Evolutionary conservation across 2,329 filamentous ascomycete species (phyloP).

Genomic region (Neofusicoccum cordaticola): DNA sequence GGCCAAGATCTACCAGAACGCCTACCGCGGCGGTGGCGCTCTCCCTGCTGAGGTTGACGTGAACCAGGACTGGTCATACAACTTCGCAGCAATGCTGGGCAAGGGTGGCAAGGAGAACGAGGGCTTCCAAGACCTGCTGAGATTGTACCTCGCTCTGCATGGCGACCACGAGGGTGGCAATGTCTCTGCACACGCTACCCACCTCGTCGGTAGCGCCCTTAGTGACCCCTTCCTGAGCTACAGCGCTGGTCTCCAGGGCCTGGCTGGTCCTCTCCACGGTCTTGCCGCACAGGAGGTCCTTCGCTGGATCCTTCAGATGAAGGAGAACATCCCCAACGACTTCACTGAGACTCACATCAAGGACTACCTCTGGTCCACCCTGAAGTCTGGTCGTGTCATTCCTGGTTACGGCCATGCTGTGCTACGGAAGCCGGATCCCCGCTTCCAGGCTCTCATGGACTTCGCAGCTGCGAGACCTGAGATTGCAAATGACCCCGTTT

Average conservation of each 20-base stretch:
- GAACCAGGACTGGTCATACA: constrained; percentile 95
- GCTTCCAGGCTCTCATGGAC: constrained; percentile 95
- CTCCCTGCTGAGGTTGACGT: constrained; percentile 74
- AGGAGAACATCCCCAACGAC: constrained; percentile 73
- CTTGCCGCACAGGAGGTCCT: constrained; percentile 96
- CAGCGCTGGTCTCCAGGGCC: constrained; percentile 89
- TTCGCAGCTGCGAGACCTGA: constrained; percentile 83
- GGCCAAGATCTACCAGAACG: constrained; percentile 95
- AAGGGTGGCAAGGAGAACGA: constrained; percentile 85
- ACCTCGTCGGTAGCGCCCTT: constrained; percentile 90
- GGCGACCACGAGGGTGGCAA: constrained; percentile 98
- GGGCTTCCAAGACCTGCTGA: constrained; percentile 91
- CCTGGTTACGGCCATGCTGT: constrained; percentile 96
- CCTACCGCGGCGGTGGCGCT: constrained; percentile 71
- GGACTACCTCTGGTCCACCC: constrained; percentile 86
- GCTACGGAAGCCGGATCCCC: constrained; percentile 92
- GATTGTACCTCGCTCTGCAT: constrained; percentile 92
- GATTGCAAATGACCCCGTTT: constrained; percentile 83
- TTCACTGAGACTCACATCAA: constrained; percentile 81
- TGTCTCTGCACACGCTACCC: constrained; percentile 91
- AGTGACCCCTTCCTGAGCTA: constrained; percentile 95
- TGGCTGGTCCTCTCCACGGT: constrained; percentile 90
- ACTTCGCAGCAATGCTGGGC: constrained; percentile 94
- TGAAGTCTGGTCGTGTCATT: constrained; percentile 91
- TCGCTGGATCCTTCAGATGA: constrained; percentile 96